phyloP scores from a whole-genome alignment of 768 basidiomycete genomes.

The Phaffia tasmanica region DNA sequence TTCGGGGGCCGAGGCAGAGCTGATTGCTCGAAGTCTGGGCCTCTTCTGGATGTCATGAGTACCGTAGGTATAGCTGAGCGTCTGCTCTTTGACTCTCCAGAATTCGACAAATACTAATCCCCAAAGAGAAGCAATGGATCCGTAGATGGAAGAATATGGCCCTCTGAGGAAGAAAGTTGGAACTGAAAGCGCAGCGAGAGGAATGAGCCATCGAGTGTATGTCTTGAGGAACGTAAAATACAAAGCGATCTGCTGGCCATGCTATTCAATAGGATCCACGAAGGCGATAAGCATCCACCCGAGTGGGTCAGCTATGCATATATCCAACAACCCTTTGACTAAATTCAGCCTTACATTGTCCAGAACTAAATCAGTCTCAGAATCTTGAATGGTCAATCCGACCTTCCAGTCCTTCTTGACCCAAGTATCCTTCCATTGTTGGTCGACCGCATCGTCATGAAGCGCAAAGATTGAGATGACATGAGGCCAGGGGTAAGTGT shows the following conservation, averaged over 20 bases:
- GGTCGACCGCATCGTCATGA: slow-evolving; percentile 73
- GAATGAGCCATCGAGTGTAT: slow-evolving; percentile 67
- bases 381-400: slow-evolving; percentile 44
- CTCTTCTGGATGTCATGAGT: slow-evolving; percentile 52
- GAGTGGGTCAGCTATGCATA: slow-evolving; percentile 43
- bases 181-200: slow-evolving; percentile 62
- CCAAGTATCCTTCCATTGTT: slow-evolving; percentile 67
- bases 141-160: slow-evolving; percentile 25
- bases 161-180: slow-evolving; percentile 52
- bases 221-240: slow-evolving; percentile 77
- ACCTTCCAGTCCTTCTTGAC: slow-evolving; percentile 41
- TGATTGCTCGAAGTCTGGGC: slow-evolving; percentile 11
- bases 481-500: slow-evolving; percentile 23
- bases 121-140: slow-evolving; percentile 51
- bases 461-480: slow-evolving; percentile 56
- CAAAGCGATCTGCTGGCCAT: slow-evolving; percentile 32
- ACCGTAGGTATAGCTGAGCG: slow-evolving; percentile 70
- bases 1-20: slow-evolving; percentile 6
- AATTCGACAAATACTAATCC: slow-evolving; percentile 75
- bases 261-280: slow-evolving; percentile 29
- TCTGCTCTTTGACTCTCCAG: slow-evolving; percentile 79
- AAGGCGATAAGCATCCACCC: slow-evolving; percentile 1
- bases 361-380: slow-evolving; percentile 57
- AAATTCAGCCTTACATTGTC: slow-evolving; percentile 49
- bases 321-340: slow-evolving; percentile 51